Evolutionary conservation across 2,329 filamentous ascomycete species (phyloP).

Genomic region (Allantophomopsis lycopodina): DNA sequence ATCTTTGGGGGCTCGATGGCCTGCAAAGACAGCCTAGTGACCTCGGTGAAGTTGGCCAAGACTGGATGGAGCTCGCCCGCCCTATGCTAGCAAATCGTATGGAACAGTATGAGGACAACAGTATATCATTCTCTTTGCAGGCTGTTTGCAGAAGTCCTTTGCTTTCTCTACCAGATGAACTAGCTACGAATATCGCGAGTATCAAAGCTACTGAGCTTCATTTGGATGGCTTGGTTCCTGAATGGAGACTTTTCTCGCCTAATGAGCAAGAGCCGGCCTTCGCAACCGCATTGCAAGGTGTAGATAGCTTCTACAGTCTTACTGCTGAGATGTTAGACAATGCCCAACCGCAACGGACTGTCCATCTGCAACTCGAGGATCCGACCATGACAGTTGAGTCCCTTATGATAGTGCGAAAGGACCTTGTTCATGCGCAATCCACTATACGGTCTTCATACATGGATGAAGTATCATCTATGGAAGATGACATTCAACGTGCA

Average conservation of each 20-base stretch:
- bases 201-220: conserved; percentile 23
- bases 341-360: neutral
- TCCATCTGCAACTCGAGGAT: conserved; percentile 4
- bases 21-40: conserved; percentile 57
- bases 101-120: conserved; percentile 46
- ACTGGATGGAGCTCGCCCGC: conserved; percentile 56
- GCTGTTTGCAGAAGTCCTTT: conserved; percentile 59
- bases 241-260: conserved; percentile 26
- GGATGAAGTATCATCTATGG: conserved; percentile 29
- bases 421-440: conserved; percentile 26
- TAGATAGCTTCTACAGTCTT: conserved; percentile 6
- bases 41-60: conserved; percentile 33
- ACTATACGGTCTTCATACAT: conserved; percentile 29
- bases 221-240: conserved; percentile 22
- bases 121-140: conserved; percentile 65
- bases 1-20: conserved; percentile 83
- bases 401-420: conserved; percentile 22
- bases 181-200: conserved; percentile 27
- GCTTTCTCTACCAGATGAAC: conserved; percentile 13
- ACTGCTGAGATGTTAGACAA: conserved; percentile 8
- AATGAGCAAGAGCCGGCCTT: neutral
- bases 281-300: conserved; percentile 2
- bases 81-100: conserved; percentile 56
- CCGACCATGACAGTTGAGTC: conserved; percentile 7
- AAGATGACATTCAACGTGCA: conserved; percentile 36